A percentile compares a stretch with the other conserved stretches of the same genome.
phyloP scores from a whole-genome alignment of 306 rosid species.

The Dalbergia cultrata region DNA sequence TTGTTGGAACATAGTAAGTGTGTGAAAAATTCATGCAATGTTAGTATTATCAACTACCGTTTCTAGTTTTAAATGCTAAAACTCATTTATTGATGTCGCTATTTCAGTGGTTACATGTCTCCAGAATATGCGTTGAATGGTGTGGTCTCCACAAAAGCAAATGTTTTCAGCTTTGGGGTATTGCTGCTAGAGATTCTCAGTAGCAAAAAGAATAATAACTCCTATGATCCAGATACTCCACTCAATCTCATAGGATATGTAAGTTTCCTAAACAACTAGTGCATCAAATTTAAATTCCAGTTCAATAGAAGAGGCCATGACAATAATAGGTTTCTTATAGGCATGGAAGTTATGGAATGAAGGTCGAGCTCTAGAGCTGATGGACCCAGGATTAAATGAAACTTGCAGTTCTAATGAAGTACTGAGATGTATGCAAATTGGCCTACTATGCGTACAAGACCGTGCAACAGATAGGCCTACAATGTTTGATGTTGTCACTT shows the following conservation, averaged over 20 bases:
- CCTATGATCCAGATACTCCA: neutral
- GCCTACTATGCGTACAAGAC: slow-evolving; percentile 60
- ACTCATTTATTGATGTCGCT: neutral
- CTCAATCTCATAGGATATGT: slow-evolving; percentile 45
- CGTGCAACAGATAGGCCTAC: slow-evolving; percentile 54
- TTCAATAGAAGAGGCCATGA: neutral
- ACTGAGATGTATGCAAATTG: slow-evolving; percentile 51
- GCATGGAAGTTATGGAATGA: slow-evolving; percentile 57
- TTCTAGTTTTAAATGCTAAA: neutral
- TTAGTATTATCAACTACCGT: no score
- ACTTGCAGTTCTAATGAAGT: slow-evolving; percentile 3
- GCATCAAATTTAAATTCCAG: neutral
- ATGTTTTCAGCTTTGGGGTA: slow-evolving; percentile 57
- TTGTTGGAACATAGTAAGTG: slow-evolving; percentile 54
- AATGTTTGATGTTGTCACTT: slow-evolving; percentile 54
- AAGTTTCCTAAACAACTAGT: slow-evolving; percentile 18
- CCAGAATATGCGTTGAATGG: slow-evolving; percentile 48
- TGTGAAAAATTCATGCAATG: neutral
- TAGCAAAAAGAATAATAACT: slow-evolving; percentile 32
- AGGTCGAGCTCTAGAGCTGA: slow-evolving; percentile 28
- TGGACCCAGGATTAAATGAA: slow-evolving; percentile 18
- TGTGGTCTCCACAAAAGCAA: slow-evolving; percentile 46
- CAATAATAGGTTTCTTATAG: slow-evolving; percentile 8
- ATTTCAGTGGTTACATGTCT: slow-evolving; percentile 46
- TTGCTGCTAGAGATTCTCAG: slow-evolving; percentile 45